A percentile compares a stretch with the other conserved stretches of the same genome.
These are phyloP conservation scores for Sporothrix curviconia DNA, from an alignment of 2,329 filamentous ascomycete species.

Conservation along the genomic window DNA sequence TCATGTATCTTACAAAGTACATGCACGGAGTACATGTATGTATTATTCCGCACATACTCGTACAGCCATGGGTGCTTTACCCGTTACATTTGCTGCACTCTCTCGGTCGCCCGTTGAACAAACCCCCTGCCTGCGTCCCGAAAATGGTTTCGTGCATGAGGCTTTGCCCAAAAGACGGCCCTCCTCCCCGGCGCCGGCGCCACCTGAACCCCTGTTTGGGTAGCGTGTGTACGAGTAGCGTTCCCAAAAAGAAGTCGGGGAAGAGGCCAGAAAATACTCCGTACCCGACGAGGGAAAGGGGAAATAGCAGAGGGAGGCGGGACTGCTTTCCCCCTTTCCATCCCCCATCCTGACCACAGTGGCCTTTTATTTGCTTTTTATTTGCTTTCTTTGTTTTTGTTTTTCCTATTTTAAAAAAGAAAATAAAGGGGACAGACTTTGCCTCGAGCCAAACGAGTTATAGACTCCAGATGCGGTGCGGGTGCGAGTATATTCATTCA, in stretches of 20 bases:
- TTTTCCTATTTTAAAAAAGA: background rate
- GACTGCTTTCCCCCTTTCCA: background rate
- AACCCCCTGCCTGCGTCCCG: slow-evolving; percentile 2
- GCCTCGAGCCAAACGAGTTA: too few relatives aligned
- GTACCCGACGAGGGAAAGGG: background rate
- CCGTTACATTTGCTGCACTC: background rate
- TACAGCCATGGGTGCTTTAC: background rate
- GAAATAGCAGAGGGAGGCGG: too few relatives aligned
- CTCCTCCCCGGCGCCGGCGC: slow-evolving; percentile 14
- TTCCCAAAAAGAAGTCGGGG: background rate
- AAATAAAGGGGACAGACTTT: too few relatives aligned
- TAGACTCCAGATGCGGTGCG: too few relatives aligned
- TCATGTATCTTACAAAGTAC: background rate
- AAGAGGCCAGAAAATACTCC: too few relatives aligned
- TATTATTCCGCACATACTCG: too few relatives aligned
- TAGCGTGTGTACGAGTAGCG: background rate
- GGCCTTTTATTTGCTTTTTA: background rate
- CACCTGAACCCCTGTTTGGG: background rate
- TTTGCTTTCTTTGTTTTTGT: background rate
- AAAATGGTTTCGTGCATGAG: slow-evolving; percentile 13
- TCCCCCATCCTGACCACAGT: background rate
- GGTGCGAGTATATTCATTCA: too few relatives aligned
- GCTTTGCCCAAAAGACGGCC: slow-evolving; percentile 11
- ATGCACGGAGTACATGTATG: too few relatives aligned
- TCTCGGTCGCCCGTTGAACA: background rate